These are phyloP conservation scores for Chaetomium fimeti DNA, from an alignment of 495 filamentous ascomycete genomes.

Conservation along the genomic window DNA sequence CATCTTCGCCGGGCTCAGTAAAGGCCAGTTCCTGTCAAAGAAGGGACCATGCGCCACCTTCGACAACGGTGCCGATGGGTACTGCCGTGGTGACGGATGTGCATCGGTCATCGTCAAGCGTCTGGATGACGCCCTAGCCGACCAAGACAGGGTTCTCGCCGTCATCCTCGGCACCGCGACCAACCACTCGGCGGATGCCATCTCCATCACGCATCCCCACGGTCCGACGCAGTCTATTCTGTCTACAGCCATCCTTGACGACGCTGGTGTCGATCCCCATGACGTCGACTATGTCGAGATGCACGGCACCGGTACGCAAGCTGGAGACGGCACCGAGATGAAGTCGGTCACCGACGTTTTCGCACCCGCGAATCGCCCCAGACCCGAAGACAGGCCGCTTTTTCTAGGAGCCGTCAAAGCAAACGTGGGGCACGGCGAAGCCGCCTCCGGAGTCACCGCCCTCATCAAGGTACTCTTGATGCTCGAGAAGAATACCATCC, in stretches of 20 bases:
- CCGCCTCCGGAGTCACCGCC: slow-evolving; percentile 78
- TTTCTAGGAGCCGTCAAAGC: slow-evolving; percentile 83
- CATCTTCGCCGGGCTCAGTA: slow-evolving; percentile 78
- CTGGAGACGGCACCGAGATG: slow-evolving; percentile 80
- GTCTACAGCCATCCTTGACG: slow-evolving; percentile 65
- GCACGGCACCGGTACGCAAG: slow-evolving; percentile 87
- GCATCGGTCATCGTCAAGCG: slow-evolving; percentile 72
- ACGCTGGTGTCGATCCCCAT: slow-evolving; percentile 67
- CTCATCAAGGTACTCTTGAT: slow-evolving; percentile 85
- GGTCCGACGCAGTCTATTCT: slow-evolving; percentile 67
- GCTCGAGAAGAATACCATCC: slow-evolving; percentile 79
- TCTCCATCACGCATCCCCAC: slow-evolving; percentile 83
- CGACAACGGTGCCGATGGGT: slow-evolving; percentile 73
- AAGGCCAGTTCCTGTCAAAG: slow-evolving; percentile 77
- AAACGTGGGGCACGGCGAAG: slow-evolving; percentile 88
- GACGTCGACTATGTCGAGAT: slow-evolving; percentile 82
- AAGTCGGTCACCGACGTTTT: slow-evolving; percentile 75
- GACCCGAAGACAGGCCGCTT: slow-evolving; percentile 67
- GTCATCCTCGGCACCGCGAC: slow-evolving; percentile 66
- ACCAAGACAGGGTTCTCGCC: slow-evolving; percentile 72
- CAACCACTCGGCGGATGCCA: slow-evolving; percentile 73
- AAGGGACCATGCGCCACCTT: slow-evolving; percentile 80
- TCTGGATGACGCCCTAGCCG: slow-evolving; percentile 68
- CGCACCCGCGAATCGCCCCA: slow-evolving; percentile 64
- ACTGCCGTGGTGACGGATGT: slow-evolving; percentile 72